Conservation (phyloP, 2,329 filamentous ascomycete genomes). For the Trichoderma sp. region DNA sequence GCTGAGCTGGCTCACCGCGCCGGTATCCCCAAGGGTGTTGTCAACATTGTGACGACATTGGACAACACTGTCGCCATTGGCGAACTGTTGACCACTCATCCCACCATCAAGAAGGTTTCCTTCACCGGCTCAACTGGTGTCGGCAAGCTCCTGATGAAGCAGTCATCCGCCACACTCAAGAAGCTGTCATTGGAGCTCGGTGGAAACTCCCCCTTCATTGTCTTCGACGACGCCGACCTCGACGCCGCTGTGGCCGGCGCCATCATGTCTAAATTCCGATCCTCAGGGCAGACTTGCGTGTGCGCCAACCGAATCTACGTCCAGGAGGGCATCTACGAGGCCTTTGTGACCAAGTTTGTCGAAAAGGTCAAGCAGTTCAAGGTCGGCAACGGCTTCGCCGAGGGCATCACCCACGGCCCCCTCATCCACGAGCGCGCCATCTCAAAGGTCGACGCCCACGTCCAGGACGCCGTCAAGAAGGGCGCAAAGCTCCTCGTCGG, state of each 20-base stretch:
- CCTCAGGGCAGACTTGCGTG: conserved; percentile 93
- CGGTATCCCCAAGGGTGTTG: conserved; percentile 83
- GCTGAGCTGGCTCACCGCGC: conserved; percentile 83
- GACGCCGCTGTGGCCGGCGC: conserved; percentile 81
- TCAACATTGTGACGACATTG: conserved; percentile 81
- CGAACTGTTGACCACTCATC: conserved; percentile 70
- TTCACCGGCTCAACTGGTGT: conserved; percentile 81
- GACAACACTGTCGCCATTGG: conserved; percentile 78
- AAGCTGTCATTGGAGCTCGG: conserved; percentile 83
- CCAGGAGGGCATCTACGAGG: conserved; percentile 73
- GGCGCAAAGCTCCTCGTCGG: conserved; percentile 73
- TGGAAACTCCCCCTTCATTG: conserved; percentile 93
- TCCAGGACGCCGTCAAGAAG: conserved; percentile 73
- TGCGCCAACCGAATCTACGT: conserved; percentile 83
- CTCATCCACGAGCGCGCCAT: conserved; percentile 83
- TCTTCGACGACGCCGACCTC: conserved; percentile 92
- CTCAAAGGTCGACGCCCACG: conserved; percentile 74
- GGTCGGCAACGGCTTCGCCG: conserved; percentile 70
- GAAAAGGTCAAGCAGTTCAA: conserved; percentile 72
- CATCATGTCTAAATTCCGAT: conserved; percentile 86
- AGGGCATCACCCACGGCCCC: conserved; percentile 73
- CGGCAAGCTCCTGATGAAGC: conserved; percentile 80
- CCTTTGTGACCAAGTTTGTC: conserved; percentile 66
- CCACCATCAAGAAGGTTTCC: conserved; percentile 80
- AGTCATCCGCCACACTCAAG: conserved; percentile 81